Base-by-base conservation (phyloP, 2,329 filamentous ascomycete genomes). In the Dichotomopilus funicola region DNA sequence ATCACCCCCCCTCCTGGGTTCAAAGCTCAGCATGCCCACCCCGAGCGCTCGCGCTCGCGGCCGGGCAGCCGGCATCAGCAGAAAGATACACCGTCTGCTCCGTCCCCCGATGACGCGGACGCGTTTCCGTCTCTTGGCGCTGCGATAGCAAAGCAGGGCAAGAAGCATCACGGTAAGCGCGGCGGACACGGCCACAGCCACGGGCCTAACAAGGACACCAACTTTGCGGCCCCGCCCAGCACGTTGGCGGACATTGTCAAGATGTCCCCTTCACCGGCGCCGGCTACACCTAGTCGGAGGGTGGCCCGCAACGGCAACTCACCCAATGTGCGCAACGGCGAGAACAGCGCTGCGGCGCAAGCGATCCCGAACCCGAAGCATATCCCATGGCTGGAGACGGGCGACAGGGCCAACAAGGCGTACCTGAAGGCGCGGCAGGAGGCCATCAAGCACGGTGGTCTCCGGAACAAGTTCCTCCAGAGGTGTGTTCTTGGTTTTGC, bases 401-500 rank as follows among this genome's bases (percentile, higher is more conserved):
- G 94, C 27, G 86, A 92, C 52, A 84, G 83, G 61, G 89, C 89
- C 61, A 97, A 99, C 70, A 91, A 91, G 71, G 87, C 90, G 31
- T 99, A 99, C 70, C 82, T 99, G 63, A 96, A 96, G 73, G 90
- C 91, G 63, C 87, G 94, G 52, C 88, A 91, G 66, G 92, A 97
- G 72, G 94, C 94, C 56, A 96, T 99, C 70, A 95, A 95, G 73
- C 94, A 99, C 69, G 94, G 94, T 63, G 94, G 91, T 63, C 82
- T 96, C 68, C 83, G 94, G 60, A 99, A 97, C 71, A 97, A 97
- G 70, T 99, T 97, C 65, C 73, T 99, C 53, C 92, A 96, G 72
- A 96, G 89, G 89, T 92, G 73, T 65, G 74, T 68, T 12, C 13
- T 12, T 11, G 19, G 1, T 33, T 37, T 9, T 6, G 19, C 6